A percentile compares a stretch with the other conserved stretches of the same genome.
Evolutionary conservation across 257 asterid genomes (phyloP).

Genomic region (Capsicum rhomboideum): DNA sequence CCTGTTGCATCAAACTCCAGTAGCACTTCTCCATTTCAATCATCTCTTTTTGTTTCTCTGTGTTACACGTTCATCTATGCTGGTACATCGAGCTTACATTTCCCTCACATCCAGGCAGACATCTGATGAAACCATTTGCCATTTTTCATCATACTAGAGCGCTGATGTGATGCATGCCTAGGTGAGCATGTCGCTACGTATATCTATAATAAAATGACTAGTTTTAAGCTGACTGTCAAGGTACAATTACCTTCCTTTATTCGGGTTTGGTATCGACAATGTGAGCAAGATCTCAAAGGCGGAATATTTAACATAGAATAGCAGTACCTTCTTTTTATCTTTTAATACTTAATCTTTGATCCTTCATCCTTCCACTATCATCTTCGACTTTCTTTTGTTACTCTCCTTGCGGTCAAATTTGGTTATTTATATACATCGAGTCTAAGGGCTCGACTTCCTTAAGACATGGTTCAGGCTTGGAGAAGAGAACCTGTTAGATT

Average conservation of each 20-base stretch:
- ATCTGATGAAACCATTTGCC: not conserved
- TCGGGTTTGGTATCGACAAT: not conserved
- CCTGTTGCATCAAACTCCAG: not conserved
- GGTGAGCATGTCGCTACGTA: not conserved
- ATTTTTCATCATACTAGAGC: not conserved
- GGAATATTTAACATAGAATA: not conserved
- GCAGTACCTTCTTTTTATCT: not conserved
- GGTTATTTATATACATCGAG: not conserved
- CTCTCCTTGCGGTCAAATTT: not conserved
- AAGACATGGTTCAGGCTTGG: not conserved
- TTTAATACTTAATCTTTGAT: not conserved
- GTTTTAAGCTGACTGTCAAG: not conserved
- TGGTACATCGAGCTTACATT: not conserved
- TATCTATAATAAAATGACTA: not conserved
- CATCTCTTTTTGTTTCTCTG: not conserved
- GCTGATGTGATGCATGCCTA: not conserved
- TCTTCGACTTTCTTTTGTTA: not conserved
- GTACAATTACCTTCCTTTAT: not conserved
- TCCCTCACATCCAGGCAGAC: not conserved
- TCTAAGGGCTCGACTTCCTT: not conserved
- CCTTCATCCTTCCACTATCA: not conserved
- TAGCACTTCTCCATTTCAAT: not conserved
- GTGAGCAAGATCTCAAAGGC: not conserved
- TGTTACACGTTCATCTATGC: not conserved
- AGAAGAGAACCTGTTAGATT: not conserved